Evolutionary conservation across 805 yeast species (phyloP).

Genomic region (Saturnispora kantuleensis): DNA sequence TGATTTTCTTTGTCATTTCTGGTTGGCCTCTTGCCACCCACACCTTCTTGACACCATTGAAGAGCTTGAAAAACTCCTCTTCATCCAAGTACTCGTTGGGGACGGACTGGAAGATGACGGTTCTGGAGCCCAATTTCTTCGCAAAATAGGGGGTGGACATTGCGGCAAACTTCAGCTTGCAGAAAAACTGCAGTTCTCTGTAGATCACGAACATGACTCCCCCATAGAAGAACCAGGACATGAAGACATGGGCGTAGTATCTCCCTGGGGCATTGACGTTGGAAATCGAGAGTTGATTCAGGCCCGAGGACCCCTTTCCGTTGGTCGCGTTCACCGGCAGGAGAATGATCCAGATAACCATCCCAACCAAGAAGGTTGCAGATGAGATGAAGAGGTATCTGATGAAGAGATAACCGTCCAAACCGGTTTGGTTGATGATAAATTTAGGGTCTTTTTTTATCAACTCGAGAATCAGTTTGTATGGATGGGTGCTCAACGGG

Average conservation of each 20-base stretch:
- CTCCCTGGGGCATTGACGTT: slow-evolving; percentile 53
- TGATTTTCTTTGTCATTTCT: slow-evolving; percentile 44
- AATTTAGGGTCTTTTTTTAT: slow-evolving; percentile 61
- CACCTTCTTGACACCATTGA: slow-evolving; percentile 73
- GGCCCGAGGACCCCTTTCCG: slow-evolving; percentile 53
- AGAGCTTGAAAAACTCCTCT: slow-evolving; percentile 60
- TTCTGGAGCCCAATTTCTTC: slow-evolving; percentile 61
- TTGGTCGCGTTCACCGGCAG: slow-evolving; percentile 76
- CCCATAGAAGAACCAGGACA: slow-evolving; percentile 75
- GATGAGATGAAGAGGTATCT: slow-evolving; percentile 60
- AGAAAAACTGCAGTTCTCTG: slow-evolving; percentile 72
- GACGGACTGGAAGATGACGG: slow-evolving; percentile 75
- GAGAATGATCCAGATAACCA: slow-evolving; percentile 53
- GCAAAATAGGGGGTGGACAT: slow-evolving; percentile 77
- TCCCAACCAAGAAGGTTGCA: slow-evolving; percentile 43
- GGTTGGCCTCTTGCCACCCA: slow-evolving; percentile 65
- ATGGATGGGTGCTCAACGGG: slow-evolving; percentile 59
- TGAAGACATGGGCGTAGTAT: slow-evolving; percentile 78
- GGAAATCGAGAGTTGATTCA: slow-evolving; percentile 69
- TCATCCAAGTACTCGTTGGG: slow-evolving; percentile 68
- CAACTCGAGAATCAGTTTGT: slow-evolving; percentile 61
- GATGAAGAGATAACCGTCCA: slow-evolving; percentile 89
- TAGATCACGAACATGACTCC: slow-evolving; percentile 61
- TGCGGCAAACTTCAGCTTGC: slow-evolving; percentile 67
- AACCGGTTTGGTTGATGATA: slow-evolving; percentile 75